Evolutionary conservation across 495 filamentous ascomycete genomes (phyloP).

Genomic region (Pyrenopolyporus hunteri): DNA sequence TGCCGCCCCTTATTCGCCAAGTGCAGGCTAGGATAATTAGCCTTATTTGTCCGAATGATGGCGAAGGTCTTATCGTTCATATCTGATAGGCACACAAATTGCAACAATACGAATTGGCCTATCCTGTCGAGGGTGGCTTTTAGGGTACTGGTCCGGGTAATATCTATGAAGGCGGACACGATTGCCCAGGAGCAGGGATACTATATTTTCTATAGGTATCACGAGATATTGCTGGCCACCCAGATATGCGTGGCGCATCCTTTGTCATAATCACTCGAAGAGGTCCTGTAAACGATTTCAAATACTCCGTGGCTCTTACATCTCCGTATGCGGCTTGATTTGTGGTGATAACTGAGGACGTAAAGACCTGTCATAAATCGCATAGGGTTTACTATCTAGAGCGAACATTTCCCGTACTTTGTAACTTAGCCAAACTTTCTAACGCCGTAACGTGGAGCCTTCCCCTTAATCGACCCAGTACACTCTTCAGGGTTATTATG

Average conservation of each 20-base stretch:
- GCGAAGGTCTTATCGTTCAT: background rate
- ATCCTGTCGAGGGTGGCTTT: background rate
- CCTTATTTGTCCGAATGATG: background rate
- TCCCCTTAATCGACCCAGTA: no score
- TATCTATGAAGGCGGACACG: background rate
- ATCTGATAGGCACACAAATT: background rate
- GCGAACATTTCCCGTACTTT: no score
- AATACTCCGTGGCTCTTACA: no score
- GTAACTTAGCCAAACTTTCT: no score
- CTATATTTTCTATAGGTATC: background rate
- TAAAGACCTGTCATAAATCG: no score
- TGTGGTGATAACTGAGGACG: no score
- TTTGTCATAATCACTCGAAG: background rate
- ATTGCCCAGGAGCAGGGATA: background rate
- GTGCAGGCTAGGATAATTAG: conserved; percentile 8
- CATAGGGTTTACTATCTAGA: no score
- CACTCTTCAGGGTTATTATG: no score
- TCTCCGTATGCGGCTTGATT: no score
- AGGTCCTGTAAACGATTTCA: no score
- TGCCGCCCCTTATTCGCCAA: conserved; percentile 1
- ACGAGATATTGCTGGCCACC: background rate
- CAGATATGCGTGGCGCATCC: background rate
- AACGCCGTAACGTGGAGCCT: no score
- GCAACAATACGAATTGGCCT: background rate
- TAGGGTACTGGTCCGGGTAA: background rate